Conservation (phyloP, 1,284 basidiomycete genomes). For the Baeospora myosura region DNA sequence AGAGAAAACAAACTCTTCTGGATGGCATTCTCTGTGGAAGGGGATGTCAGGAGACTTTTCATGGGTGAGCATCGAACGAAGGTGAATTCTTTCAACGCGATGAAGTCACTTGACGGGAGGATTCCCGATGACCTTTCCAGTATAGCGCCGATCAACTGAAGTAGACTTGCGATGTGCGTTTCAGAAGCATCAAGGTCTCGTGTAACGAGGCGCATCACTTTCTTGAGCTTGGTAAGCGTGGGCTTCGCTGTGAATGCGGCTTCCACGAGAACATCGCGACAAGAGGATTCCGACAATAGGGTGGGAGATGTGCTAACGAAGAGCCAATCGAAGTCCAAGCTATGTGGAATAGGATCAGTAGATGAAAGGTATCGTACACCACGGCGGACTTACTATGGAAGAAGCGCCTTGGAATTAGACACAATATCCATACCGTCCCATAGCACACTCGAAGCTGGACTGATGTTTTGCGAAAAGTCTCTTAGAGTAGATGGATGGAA, state of each 20-base stretch:
- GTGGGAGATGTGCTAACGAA: slow-evolving; percentile 32
- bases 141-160: not conserved
- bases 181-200: not conserved
- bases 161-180: not conserved
- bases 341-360: slow-evolving; percentile 17
- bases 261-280: slow-evolving; percentile 22
- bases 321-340: slow-evolving; percentile 37
- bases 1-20: no score
- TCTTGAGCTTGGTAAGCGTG: slow-evolving; percentile 23
- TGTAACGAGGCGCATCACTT: slow-evolving; percentile 2
- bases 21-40: no score
- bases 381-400: slow-evolving; percentile 27
- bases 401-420: slow-evolving; percentile 14
- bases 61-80: not conserved
- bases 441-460: slow-evolving; percentile 33
- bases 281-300: slow-evolving; percentile 17
- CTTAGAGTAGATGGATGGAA: slow-evolving; percentile 36
- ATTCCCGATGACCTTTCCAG: not conserved
- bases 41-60: not conserved
- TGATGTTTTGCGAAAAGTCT: slow-evolving; percentile 35
- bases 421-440: slow-evolving; percentile 30
- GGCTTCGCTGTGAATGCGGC: slow-evolving; percentile 21
- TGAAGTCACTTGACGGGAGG: not conserved
- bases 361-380: slow-evolving; percentile 1
- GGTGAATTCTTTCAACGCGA: not conserved